A percentile compares a stretch with the other conserved stretches of the same genome.
These are phyloP conservation scores for Chrysosporium keratinophilum DNA, from an alignment of 2,329 filamentous ascomycete genomes.

Conservation along the genomic window DNA sequence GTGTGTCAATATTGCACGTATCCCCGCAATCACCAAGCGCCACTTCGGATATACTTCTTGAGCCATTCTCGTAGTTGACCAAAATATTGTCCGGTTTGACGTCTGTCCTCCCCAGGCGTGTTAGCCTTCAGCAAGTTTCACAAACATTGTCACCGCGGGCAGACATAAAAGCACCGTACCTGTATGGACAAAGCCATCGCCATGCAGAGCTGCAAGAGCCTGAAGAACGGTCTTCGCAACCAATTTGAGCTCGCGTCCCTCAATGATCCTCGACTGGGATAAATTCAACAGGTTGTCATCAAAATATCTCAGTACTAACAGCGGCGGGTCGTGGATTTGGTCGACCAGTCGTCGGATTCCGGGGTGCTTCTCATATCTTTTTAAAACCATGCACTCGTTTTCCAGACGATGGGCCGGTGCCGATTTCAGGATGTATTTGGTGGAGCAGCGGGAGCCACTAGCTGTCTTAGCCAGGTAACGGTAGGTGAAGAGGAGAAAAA, in stretches of 20 bases:
- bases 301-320: neutral
- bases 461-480: neutral
- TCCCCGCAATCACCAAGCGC: neutral
- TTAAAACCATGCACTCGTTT: neutral
- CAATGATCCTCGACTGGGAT: neutral
- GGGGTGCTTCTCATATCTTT: neutral
- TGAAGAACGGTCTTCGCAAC: neutral
- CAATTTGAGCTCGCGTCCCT: neutral
- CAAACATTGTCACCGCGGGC: neutral
- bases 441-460: neutral
- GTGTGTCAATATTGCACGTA: neutral
- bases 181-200: neutral
- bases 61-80: neutral
- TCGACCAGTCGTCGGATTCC: neutral
- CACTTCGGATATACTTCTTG: neutral
- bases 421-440: neutral
- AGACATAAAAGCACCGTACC: neutral
- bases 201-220: neutral
- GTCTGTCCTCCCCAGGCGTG: slow-evolving; percentile 13
- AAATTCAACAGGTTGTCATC: neutral
- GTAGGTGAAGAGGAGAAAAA: neutral
- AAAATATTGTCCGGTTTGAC: slow-evolving; percentile 15
- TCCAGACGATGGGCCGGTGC: neutral
- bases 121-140: neutral
- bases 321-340: neutral